Conservation (phyloP, 805 yeast genomes). For the Suhomyces tanzawaensis region DNA sequence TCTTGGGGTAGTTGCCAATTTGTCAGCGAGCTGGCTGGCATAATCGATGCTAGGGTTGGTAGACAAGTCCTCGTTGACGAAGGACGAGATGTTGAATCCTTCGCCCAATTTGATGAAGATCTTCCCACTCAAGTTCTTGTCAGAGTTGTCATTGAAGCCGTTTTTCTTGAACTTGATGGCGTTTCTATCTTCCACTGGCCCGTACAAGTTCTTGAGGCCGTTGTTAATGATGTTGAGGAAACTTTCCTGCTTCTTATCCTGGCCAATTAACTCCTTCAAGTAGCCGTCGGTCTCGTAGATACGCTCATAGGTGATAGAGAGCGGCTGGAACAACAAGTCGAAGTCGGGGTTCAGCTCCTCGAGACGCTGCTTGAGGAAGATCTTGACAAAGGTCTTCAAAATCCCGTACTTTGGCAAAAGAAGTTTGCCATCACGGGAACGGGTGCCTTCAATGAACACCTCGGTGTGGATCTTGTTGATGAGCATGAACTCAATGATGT, state of each 20-base stretch:
- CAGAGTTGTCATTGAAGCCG: constrained; percentile 30
- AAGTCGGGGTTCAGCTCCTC: constrained; percentile 17
- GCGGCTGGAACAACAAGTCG: constrained; percentile 47
- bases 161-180: constrained; percentile 13
- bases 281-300: constrained; percentile 56
- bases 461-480: constrained; percentile 51
- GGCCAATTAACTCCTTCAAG: constrained; percentile 54
- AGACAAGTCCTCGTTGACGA: constrained; percentile 14
- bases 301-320: constrained; percentile 58
- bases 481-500: constrained; percentile 48
- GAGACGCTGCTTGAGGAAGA: constrained; percentile 40
- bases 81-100: constrained; percentile 27
- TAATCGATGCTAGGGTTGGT: background rate
- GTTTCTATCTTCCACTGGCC: constrained; percentile 10
- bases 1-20: background rate
- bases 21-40: background rate
- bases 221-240: constrained; percentile 36
- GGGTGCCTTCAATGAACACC: constrained; percentile 64
- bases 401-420: constrained; percentile 62
- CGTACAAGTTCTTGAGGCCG: constrained; percentile 32
- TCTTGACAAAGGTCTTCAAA: constrained; percentile 49
- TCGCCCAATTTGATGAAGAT: constrained; percentile 37
- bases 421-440: constrained; percentile 64
- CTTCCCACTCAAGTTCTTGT: constrained; percentile 31
- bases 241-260: constrained; percentile 55